Base-by-base conservation (phyloP, 2,329 filamentous ascomycete genomes). In the Fusarium goolgardi region DNA sequence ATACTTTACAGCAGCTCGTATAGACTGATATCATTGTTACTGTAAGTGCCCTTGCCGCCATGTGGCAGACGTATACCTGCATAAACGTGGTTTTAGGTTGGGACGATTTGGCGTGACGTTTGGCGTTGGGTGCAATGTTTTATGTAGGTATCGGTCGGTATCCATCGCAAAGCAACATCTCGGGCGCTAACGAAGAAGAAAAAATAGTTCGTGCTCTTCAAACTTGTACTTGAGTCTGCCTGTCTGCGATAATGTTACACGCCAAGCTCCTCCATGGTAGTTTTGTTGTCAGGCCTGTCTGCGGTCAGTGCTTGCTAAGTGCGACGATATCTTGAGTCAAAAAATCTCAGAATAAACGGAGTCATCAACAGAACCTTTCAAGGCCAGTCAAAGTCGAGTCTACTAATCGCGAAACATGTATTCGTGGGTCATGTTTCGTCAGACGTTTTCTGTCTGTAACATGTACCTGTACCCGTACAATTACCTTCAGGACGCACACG, bases 51-150 rank as follows among this genome's bases (percentile, higher is more conserved):
- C 55, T 62, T 63, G 54, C 52, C 52, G 59, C 69, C 67, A 67
- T 72, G 71, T 72, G 71, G 71, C 67, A 71, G 53, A 60, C 55
- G 45, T 50, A 40, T 39, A 50, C 32, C 18, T 50, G 43, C 43
- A 65, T 65, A 40, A 40, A 60, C 34, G 32, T 50, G 34, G 60
- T 56, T 51, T 63, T 55, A 52, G 54, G 47, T 53, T 58, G 58
- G 55, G 51, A 65, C 49, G 65, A 32, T 37, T 60, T 51, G 39
- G 47, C 55, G 63, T 60, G 53, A 50, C 37, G 31, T 40, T 57
- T 55, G 32, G 31, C 47, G 32, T 50, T 50, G 41, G 25, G 18
- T 27, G 41, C 9, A 44, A 44, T 29, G 41, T 45, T 31, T 20
- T 25, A 29, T 29, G 27, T 29, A 11, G 3, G n/a, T 45, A 45